phyloP scores from a whole-genome alignment of 2,329 filamentous ascomycete species.

The Aspergillus felis region DNA sequence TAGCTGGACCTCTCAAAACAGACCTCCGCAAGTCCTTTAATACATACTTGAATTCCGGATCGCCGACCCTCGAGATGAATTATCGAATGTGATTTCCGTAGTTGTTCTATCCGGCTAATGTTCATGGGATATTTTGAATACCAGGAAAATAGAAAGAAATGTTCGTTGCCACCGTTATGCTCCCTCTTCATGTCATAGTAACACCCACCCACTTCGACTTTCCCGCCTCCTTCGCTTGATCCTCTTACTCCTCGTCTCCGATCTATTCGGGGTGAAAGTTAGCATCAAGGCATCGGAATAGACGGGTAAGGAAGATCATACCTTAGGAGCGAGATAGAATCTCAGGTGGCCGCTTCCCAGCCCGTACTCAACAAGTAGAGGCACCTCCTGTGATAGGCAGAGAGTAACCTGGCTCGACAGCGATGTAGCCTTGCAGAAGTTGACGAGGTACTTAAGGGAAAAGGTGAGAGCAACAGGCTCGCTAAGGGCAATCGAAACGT shows the following conservation, averaged over 20 bases:
- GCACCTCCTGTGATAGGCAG: constrained; percentile 92
- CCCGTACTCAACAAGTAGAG: constrained; percentile 88
- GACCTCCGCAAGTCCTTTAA: background rate
- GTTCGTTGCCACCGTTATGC: constrained; percentile 49
- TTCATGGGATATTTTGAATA: constrained; percentile 22
- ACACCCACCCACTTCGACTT: constrained; percentile 22
- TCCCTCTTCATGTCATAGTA: constrained; percentile 26
- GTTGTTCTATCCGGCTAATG: constrained; percentile 5
- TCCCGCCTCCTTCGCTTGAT: constrained; percentile 10
- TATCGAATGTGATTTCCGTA: constrained; percentile 12
- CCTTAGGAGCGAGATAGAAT: constrained; percentile 98
- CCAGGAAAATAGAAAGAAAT: constrained; percentile 19
- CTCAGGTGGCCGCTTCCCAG: constrained; percentile 83
- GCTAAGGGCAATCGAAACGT: constrained; percentile 82
- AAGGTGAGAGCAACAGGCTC: constrained; percentile 95
- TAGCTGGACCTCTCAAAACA: background rate
- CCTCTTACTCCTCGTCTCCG: constrained; percentile 49
- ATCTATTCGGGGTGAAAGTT: constrained; percentile 50
- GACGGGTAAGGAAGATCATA: constrained; percentile 39
- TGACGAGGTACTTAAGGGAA: constrained; percentile 98
- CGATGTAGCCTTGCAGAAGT: constrained; percentile 97
- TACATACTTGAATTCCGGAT: background rate
- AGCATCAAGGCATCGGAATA: background rate
- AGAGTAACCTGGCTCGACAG: constrained; percentile 81
- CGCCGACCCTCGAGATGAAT: constrained; percentile 1